Evolutionary conservation across 2,329 filamentous ascomycete species (phyloP).

Genomic region (Diaporthe australafricana): DNA sequence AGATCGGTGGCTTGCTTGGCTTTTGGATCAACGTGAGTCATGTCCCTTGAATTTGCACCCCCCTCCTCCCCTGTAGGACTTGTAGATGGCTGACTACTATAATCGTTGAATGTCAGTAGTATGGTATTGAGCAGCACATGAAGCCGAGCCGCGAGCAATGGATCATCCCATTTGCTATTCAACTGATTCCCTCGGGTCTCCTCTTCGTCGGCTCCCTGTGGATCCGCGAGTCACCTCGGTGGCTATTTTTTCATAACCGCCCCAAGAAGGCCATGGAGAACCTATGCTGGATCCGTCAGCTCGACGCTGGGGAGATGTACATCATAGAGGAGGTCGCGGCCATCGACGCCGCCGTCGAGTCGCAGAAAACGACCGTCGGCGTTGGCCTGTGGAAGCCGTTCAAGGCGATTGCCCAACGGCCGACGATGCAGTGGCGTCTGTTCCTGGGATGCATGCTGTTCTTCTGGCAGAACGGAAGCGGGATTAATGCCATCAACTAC

Average conservation of each 20-base stretch:
- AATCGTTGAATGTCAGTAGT: conserved; percentile 49
- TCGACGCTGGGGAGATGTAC: conserved; percentile 69
- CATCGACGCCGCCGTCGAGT: conserved; percentile 77
- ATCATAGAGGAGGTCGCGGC: conserved; percentile 79
- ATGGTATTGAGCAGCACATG: conserved; percentile 66
- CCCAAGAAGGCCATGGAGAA: conserved; percentile 69
- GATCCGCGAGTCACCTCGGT: conserved; percentile 75
- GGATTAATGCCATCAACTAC: conserved; percentile 85
- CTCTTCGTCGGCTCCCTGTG: conserved; percentile 69
- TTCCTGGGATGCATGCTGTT: conserved; percentile 82
- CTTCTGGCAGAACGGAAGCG: conserved; percentile 81
- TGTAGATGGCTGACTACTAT: not conserved
- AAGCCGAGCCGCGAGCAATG: conserved; percentile 64
- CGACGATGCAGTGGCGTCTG: conserved; percentile 75
- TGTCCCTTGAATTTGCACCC: not conserved
- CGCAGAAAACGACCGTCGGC: conserved; percentile 72
- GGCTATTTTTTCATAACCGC: conserved; percentile 73
- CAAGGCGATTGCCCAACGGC: conserved; percentile 60
- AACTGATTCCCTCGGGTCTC: conserved; percentile 74
- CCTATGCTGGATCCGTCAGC: conserved; percentile 74
- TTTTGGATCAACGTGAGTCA: conserved; percentile 68
- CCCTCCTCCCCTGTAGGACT: not conserved
- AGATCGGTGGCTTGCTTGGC: conserved; percentile 72
- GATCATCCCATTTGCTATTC: conserved; percentile 74
- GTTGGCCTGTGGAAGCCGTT: conserved; percentile 82